These are phyloP conservation scores for Coemansia sp. DNA, from an alignment of 192 early-diverging fungal genomes.

Conservation along the genomic window DNA sequence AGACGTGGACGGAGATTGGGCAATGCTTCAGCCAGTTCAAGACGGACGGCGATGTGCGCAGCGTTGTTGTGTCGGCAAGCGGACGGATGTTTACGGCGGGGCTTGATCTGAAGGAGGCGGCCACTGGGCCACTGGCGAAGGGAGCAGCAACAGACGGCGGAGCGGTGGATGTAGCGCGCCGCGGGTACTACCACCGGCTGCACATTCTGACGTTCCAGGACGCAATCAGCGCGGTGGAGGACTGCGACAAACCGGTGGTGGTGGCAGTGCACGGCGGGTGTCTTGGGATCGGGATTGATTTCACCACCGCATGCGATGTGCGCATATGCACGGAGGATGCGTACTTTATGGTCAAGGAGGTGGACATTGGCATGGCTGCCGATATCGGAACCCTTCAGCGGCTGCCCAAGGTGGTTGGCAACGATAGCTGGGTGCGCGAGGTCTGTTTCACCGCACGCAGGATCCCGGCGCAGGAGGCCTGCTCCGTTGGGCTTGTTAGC, in stretches of 20 bases:
- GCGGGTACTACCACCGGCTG: conserved; percentile 53
- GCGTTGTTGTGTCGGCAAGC: conserved; percentile 74
- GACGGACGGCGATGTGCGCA: conserved; percentile 67
- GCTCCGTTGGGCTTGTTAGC: conserved; percentile 61
- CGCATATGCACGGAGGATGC: conserved; percentile 76
- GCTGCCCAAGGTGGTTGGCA: conserved; percentile 91
- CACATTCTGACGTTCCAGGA: conserved; percentile 60
- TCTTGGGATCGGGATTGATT: conserved; percentile 84
- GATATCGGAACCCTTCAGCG: conserved; percentile 94
- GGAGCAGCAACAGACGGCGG: background rate
- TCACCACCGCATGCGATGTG: conserved; percentile 92
- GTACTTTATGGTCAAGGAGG: conserved; percentile 86
- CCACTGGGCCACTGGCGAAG: conserved; percentile 20
- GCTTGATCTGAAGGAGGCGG: conserved; percentile 70
- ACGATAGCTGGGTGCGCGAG: conserved; percentile 88
- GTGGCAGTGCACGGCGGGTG: conserved; percentile 82
- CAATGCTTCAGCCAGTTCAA: conserved; percentile 61
- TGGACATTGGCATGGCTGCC: conserved; percentile 91
- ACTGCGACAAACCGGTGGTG: conserved; percentile 86
- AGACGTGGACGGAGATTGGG: conserved; percentile 67
- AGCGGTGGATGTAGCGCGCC: conserved; percentile 32
- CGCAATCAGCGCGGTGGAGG: conserved; percentile 76
- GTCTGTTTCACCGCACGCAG: conserved; percentile 81
- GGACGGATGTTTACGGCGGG: conserved; percentile 87
- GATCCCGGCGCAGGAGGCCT: conserved; percentile 67